Evolutionary conservation across 345 rosid genomes (phyloP), one percentile per base, ranked within the genome.

Genomic region (Salix arbutifolia): DNA sequence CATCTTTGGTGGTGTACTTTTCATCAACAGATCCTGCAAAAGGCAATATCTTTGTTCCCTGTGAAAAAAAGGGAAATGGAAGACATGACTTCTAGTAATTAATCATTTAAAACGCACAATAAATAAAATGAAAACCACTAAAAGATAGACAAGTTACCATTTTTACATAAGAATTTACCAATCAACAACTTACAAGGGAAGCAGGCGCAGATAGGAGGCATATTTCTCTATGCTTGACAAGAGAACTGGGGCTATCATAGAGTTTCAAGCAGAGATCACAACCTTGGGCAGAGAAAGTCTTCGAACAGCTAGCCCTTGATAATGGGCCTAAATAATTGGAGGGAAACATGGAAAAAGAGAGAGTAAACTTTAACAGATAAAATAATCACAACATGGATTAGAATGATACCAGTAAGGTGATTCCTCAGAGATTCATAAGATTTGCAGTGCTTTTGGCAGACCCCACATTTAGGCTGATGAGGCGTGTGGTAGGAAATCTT

Each of bases 371-470:
- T 14, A 58, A 66, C 8, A 38, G 26, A 71, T 18, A 64, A 70
- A 50, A 50, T 67, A 52, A 48, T 71, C 23, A 4, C 42, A 66
- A 56, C 58, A 44, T 37, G 40, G 48, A 69, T 25, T 52, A 53
- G 23, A 12, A 64, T 21, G 48, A 67, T 85, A 90, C 97, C 94
- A 37, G 53, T 73, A 50, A 88, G 90, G 85, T 90, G 98, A 74
- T 85, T 91, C 69, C 91, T 84, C 70, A 90, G 79, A 42, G 95
- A 90, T 74, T 93, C 94, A 65, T 88, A 87, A 23, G 90, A 89
- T 83, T 83, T 84, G 85, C 90, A 88, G 80, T 90, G 97, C 82
- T 93, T 93, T n/a, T 77, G 77, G 81, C 97, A 93, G 67, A 87
- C 88, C 46, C 73, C 82, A 64, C 95, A 91, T 56, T 74, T 82